Conservation (phyloP, 139 green algal species). For the Volvox africanus region DNA sequence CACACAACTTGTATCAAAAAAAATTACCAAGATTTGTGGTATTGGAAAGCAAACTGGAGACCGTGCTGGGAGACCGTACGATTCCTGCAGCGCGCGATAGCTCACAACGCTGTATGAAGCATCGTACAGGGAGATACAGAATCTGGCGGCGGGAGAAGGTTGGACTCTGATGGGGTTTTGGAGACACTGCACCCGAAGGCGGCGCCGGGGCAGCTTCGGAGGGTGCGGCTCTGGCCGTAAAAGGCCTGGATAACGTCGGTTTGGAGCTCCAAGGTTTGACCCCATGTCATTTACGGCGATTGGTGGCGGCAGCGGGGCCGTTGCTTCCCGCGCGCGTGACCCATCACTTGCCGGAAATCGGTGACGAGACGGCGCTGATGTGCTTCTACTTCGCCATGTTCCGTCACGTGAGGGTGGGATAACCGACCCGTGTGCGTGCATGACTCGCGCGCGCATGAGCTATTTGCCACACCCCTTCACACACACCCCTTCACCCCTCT, state of each 20-base stretch:
- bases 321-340: constrained; percentile 9
- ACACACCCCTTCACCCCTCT: no score
- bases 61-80: background rate
- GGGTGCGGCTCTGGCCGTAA: background rate
- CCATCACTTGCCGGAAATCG: background rate
- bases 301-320: constrained; percentile 32
- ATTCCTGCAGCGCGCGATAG: background rate
- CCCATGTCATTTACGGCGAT: background rate
- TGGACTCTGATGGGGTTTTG: background rate
- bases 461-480: no score
- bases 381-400: background rate
- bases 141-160: background rate
- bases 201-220: background rate
- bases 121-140: background rate
- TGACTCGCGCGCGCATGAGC: no score
- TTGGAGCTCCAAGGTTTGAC: background rate
- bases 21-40: no score
- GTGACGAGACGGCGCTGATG: constrained; percentile 27
- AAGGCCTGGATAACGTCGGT: background rate
- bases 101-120: background rate
- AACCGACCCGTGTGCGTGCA: no score
- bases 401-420: no score
- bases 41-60: background rate
- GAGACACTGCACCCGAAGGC: background rate
- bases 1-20: no score